Evolutionary conservation across 768 basidiomycete species (phyloP).

Genomic region (Suillus cothurnatus): DNA sequence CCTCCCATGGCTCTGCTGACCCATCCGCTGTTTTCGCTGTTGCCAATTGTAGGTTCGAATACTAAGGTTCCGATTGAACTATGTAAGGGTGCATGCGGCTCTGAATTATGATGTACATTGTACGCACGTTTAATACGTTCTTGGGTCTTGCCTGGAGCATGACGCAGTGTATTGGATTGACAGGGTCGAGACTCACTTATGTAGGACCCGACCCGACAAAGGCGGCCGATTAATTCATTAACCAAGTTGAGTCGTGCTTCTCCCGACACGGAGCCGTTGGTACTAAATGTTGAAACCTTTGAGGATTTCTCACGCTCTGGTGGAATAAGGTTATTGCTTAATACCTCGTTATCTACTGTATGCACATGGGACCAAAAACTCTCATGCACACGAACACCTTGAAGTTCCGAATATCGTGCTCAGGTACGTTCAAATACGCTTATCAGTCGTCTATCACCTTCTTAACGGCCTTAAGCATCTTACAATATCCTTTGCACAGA

Average conservation of each 20-base stretch:
- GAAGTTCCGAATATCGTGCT: too few relatives aligned
- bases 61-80: slow-evolving; percentile 1
- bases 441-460: slow-evolving; percentile 11
- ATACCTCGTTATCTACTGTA: neutral
- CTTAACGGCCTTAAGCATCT: slow-evolving; percentile 7
- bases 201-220: neutral
- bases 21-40: slow-evolving; percentile 25
- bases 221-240: neutral
- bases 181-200: neutral
- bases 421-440: slow-evolving; percentile 4
- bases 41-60: slow-evolving; percentile 9
- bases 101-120: neutral
- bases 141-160: neutral
- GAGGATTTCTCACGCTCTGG: neutral
- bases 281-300: too few relatives aligned
- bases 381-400: neutral
- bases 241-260: neutral
- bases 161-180: neutral
- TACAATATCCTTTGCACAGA: neutral
- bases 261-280: neutral
- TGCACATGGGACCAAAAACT: too few relatives aligned
- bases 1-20: neutral
- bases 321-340: neutral
- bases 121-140: neutral
- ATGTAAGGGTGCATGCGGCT: too few relatives aligned